Evolutionary conservation across 169 alveolate genomes (phyloP), one percentile per base, ranked within the genome.

Genomic region (Blepharisma undulans): DNA sequence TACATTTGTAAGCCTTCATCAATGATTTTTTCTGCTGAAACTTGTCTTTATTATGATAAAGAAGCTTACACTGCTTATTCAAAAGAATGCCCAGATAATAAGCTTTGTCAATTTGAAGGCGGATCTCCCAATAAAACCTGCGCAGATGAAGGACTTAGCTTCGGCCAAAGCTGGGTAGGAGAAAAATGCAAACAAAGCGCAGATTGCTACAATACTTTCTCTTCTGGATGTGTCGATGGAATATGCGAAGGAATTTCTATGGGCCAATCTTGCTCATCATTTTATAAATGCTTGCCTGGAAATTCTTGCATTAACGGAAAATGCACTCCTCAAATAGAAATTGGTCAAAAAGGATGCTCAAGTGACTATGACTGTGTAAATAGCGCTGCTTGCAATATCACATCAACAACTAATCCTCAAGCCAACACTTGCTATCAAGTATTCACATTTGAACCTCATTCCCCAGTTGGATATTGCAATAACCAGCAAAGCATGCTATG

Each of bases 341-440:
- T 61, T 48, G 78, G 78, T 18, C 36, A 60, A 60, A n/a, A 34
- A 36, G 89, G 89, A 4, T 84, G 89, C 22, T 19, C 32, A n/a
- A 25, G 34, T n/a, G 89, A 84, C 19, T 60, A 84, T n/a, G 89
- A 84, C 16, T 84, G 89, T 10, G 78, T 84, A 7, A 3, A 84
- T 0, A 84, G 14, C 30, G 74, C 76, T 36, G 89, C 61, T 12
- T 84, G 89, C 78, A 29, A 72, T 72, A 6, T 74, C 33, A 79
- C 34, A 1, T 22, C 33, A 25, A 18, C 76, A 72, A 0, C 14
- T 29, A 19, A 66, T 2, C 80, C 80, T 25, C 19, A 29, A 25
- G 19, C 33, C 19, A 25, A 29, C 16, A 72, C 80, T 72, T 72
- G 33, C 12, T 72, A 72, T 72, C 21, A 48, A 48, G 66, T 48